Evolutionary conservation across 2,329 filamentous ascomycete genomes (phyloP).

Genomic region (Claviceps sp.): DNA sequence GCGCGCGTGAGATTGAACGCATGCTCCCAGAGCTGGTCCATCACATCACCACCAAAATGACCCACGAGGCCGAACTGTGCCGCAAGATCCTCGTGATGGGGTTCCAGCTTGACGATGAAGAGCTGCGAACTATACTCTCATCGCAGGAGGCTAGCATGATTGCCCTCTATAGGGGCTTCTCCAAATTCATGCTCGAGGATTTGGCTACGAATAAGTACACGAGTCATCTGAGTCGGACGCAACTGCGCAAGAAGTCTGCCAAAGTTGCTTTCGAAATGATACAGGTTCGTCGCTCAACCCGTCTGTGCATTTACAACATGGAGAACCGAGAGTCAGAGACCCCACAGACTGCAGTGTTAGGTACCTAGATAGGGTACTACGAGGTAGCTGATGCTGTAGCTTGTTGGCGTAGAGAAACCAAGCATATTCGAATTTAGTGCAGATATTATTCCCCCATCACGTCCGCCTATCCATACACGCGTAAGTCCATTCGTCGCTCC

Average conservation of each 20-base stretch:
- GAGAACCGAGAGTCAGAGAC: too few relatives aligned
- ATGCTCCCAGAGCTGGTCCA: slow-evolving; percentile 27
- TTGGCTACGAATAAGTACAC: slow-evolving; percentile 14
- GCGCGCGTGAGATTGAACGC: slow-evolving; percentile 13
- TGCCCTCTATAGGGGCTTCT: slow-evolving; percentile 45
- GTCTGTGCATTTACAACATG: too few relatives aligned
- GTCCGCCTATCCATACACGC: slow-evolving; percentile 35
- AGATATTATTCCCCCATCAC: slow-evolving; percentile 29
- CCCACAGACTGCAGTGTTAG: too few relatives aligned
- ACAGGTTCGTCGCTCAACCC: slow-evolving; percentile 7
- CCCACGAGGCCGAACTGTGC: slow-evolving; percentile 16
- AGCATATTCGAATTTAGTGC: slow-evolving; percentile 33
- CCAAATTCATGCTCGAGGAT: slow-evolving; percentile 37
- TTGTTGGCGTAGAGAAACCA: slow-evolving; percentile 22
- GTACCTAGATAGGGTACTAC: too few relatives aligned
- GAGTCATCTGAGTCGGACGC: slow-evolving; percentile 13
- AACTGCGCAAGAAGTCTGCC: slow-evolving; percentile 16
- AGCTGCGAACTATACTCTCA: slow-evolving; percentile 14
- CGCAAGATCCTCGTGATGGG: slow-evolving; percentile 22
- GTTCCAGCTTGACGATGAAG: slow-evolving; percentile 19
- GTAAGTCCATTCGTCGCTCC: slow-evolving; percentile 11
- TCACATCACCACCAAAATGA: slow-evolving; percentile 14
- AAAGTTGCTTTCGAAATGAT: slow-evolving; percentile 23
- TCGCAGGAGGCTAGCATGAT: slow-evolving; percentile 24
- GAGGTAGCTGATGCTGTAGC: too few relatives aligned